These are phyloP conservation scores for Carex littledalei DNA, from an alignment of 176 grass and related monocot genomes.

Conservation along the genomic window DNA sequence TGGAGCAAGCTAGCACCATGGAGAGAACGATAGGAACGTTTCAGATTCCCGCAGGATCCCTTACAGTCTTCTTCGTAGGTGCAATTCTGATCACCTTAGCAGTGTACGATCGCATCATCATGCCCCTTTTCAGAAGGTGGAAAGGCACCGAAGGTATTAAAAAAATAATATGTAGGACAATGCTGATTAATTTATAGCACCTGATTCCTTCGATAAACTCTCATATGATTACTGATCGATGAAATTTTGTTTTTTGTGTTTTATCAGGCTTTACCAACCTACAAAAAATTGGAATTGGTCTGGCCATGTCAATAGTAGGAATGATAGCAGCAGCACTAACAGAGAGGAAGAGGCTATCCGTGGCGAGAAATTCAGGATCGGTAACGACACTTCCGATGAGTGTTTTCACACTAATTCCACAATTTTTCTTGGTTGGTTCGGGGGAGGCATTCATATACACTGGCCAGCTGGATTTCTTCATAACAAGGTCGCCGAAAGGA, in stretches of 20 bases:
- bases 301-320: slow-evolving; percentile 44
- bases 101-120: slow-evolving; percentile 57
- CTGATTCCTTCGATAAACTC: background rate
- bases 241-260: background rate
- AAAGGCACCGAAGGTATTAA: slow-evolving; percentile 28
- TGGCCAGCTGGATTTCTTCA: slow-evolving; percentile 88
- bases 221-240: background rate
- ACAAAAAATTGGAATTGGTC: slow-evolving; percentile 63
- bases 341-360: slow-evolving; percentile 45
- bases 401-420: slow-evolving; percentile 61
- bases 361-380: background rate
- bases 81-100: slow-evolving; percentile 62
- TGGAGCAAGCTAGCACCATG: slow-evolving; percentile 84
- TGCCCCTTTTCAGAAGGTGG: slow-evolving; percentile 47
- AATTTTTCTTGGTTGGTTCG: slow-evolving; percentile 75
- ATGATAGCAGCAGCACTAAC: slow-evolving; percentile 49
- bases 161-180: background rate
- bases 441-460: slow-evolving; percentile 88
- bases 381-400: slow-evolving; percentile 40
- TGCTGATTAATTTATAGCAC: background rate
- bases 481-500: slow-evolving; percentile 68
- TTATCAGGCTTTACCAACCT: slow-evolving; percentile 53
- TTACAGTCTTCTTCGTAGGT: slow-evolving; percentile 70
- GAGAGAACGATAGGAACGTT: slow-evolving; percentile 52
- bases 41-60: slow-evolving; percentile 60